Evolutionary conservation across 2,329 filamentous ascomycete species (phyloP).

Genomic region (Pseudogymnoascus sp.): DNA sequence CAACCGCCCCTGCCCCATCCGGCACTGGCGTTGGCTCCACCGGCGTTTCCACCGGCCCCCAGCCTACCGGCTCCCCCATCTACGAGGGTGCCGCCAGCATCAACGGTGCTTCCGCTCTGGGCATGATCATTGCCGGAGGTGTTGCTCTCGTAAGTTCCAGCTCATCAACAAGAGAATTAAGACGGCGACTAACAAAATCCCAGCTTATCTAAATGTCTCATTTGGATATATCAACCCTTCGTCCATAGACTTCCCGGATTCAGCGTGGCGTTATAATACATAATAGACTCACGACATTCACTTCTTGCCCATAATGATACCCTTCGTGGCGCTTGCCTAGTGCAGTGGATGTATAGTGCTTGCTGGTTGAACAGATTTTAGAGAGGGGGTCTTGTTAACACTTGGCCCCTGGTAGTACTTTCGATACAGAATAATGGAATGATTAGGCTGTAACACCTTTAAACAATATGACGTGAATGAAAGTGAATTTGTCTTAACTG

Average conservation of each 20-base stretch:
- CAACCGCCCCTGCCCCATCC: conserved; percentile 13
- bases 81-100: conserved; percentile 25
- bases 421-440: conserved; percentile 1
- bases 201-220: conserved; percentile 9
- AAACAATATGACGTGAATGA: not conserved
- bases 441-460: not conserved
- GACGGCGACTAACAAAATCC: not conserved
- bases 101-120: conserved; percentile 25
- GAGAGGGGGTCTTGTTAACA: not conserved
- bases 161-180: not conserved
- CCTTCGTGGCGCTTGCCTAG: conserved; percentile 7
- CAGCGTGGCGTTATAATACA: conserved; percentile 9
- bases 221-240: conserved; percentile 3
- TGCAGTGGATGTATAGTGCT: conserved; percentile 8
- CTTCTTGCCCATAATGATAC: conserved; percentile 8
- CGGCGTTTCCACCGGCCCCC: conserved; percentile 18
- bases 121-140: conserved; percentile 28
- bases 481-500: not conserved
- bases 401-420: not conserved
- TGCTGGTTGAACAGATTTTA: conserved; percentile 5
- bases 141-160: conserved; percentile 27
- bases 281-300: conserved; percentile 9
- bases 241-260: conserved; percentile 8
- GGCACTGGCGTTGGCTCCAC: conserved; percentile 16
- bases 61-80: conserved; percentile 24